These are phyloP conservation scores for Debaryomycetaceae sp. DNA, from an alignment of 1,139 yeast genomes.

Conservation along the genomic window DNA sequence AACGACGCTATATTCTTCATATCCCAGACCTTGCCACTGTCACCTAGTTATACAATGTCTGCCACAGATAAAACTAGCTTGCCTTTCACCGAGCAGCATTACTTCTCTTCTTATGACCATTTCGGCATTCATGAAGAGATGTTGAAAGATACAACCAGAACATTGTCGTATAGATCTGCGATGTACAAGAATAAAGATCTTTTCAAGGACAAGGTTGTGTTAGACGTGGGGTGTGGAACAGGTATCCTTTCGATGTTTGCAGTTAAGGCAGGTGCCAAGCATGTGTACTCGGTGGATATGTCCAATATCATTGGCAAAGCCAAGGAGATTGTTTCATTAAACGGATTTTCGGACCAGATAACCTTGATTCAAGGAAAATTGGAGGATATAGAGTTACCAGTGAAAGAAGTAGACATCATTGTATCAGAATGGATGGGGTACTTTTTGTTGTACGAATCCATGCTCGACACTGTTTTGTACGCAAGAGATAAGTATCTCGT, in stretches of 20 bases:
- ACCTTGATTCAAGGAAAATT: slow-evolving; percentile 89
- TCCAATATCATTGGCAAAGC: slow-evolving; percentile 96
- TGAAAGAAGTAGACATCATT: slow-evolving; percentile 80
- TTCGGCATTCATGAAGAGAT: slow-evolving; percentile 98
- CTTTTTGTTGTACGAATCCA: slow-evolving; percentile 90
- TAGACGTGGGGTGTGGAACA: slow-evolving; percentile 98
- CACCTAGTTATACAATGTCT: slow-evolving; percentile 12
- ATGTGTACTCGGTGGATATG: slow-evolving; percentile 96
- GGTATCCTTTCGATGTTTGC: slow-evolving; percentile 98
- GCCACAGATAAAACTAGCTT: slow-evolving; percentile 55
- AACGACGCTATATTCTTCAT: background rate
- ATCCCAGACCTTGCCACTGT: background rate
- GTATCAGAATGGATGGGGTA: slow-evolving; percentile 99
- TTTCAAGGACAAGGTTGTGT: slow-evolving; percentile 90
- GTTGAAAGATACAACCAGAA: slow-evolving; percentile 94
- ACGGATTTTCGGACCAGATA: slow-evolving; percentile 84
- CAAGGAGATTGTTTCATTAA: slow-evolving; percentile 72
- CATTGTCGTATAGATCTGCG: slow-evolving; percentile 88
- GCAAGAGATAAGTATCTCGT: slow-evolving; percentile 92
- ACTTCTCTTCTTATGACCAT: slow-evolving; percentile 92
- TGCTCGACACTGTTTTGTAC: slow-evolving; percentile 92
- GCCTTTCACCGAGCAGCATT: slow-evolving; percentile 79
- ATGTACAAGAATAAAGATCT: slow-evolving; percentile 86
- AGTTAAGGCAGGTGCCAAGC: slow-evolving; percentile 96
- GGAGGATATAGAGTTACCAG: slow-evolving; percentile 88